phyloP scores from a whole-genome alignment of 2,329 filamentous ascomycete genomes.

The Calonectria ilicicola region DNA sequence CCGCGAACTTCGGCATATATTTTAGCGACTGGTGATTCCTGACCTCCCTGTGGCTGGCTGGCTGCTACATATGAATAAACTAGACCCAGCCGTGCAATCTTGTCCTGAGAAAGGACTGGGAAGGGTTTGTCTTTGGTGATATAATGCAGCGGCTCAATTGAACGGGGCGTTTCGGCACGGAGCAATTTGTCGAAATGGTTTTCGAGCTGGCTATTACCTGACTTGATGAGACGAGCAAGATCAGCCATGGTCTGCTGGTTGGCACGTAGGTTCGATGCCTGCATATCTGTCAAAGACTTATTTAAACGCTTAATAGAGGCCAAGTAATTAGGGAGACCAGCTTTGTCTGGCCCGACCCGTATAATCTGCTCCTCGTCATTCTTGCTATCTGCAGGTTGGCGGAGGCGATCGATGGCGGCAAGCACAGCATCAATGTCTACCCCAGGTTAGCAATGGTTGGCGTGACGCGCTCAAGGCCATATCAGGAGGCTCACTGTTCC shows the following conservation, averaged over 20 bases:
- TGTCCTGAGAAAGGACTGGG: conserved; percentile 82
- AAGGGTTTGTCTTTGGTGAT: conserved; percentile 92
- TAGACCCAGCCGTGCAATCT: conserved; percentile 79
- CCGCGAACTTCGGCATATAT: conserved; percentile 90
- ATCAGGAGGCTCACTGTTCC: conserved; percentile 68
- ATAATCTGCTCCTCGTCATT: conserved; percentile 93
- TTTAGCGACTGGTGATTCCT: conserved; percentile 79
- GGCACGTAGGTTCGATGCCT: conserved; percentile 88
- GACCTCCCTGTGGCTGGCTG: conserved; percentile 63
- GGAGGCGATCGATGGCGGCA: conserved; percentile 86
- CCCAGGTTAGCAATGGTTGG: conserved; percentile 27
- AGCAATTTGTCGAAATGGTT: conserved; percentile 84
- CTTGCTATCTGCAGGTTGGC: conserved; percentile 92
- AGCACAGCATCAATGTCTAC: conserved; percentile 88
- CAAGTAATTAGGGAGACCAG: conserved; percentile 86
- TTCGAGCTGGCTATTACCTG: conserved; percentile 86
- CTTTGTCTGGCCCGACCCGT: conserved; percentile 84
- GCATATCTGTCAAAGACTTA: conserved; percentile 85
- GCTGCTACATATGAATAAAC: conserved; percentile 82
- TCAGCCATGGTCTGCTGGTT: conserved; percentile 92
- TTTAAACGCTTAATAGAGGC: conserved; percentile 90
- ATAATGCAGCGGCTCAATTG: conserved; percentile 90
- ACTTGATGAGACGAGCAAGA: conserved; percentile 80
- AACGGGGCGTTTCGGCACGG: conserved; percentile 78
- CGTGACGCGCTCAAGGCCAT: background rate